These are phyloP conservation scores for Hirsutella thompsonii DNA, from an alignment of 2,329 filamentous ascomycete genomes.

Conservation along the genomic window DNA sequence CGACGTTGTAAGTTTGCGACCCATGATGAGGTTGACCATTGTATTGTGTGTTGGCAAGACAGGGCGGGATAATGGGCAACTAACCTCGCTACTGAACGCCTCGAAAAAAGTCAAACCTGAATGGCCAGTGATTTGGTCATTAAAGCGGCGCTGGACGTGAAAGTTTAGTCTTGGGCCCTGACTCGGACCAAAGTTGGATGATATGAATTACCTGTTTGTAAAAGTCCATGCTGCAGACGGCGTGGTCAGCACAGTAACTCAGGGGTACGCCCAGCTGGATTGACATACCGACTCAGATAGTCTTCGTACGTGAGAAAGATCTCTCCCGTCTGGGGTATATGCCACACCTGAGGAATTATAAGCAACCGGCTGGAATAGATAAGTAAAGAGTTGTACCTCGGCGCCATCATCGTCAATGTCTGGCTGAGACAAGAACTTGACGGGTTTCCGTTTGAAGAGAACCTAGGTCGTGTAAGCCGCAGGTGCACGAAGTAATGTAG, in stretches of 20 bases:
- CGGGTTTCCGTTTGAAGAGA: constrained; percentile 89
- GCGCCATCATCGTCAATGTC: constrained; percentile 66
- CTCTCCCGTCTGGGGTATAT: constrained; percentile 81
- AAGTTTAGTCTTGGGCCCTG: constrained; percentile 5
- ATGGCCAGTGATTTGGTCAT: constrained; percentile 91
- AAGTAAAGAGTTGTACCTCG: constrained; percentile 51
- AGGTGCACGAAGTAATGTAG: not conserved
- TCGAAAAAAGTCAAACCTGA: constrained; percentile 87
- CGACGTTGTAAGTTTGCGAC: not conserved
- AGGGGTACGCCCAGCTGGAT: constrained; percentile 6
- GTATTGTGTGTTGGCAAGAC: too few species aligned
- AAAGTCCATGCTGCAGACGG: constrained; percentile 61
- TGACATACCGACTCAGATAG: constrained; percentile 70
- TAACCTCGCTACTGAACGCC: constrained; percentile 79
- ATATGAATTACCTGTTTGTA: constrained; percentile 66
- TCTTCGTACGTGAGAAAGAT: constrained; percentile 81
- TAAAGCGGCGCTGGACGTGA: constrained; percentile 60
- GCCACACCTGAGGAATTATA: constrained; percentile 61
- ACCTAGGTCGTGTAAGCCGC: constrained; percentile 52
- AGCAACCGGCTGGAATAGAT: constrained; percentile 4
- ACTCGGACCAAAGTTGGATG: not conserved
- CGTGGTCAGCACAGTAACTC: constrained; percentile 6
- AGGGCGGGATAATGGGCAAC: constrained; percentile 17
- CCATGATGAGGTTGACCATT: not conserved
- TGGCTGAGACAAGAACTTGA: constrained; percentile 64